Evolutionary conservation across 2,329 filamentous ascomycete species (phyloP), one percentile per base, ranked within the genome.

Genomic region (Pseudogymnoascus sp.): DNA sequence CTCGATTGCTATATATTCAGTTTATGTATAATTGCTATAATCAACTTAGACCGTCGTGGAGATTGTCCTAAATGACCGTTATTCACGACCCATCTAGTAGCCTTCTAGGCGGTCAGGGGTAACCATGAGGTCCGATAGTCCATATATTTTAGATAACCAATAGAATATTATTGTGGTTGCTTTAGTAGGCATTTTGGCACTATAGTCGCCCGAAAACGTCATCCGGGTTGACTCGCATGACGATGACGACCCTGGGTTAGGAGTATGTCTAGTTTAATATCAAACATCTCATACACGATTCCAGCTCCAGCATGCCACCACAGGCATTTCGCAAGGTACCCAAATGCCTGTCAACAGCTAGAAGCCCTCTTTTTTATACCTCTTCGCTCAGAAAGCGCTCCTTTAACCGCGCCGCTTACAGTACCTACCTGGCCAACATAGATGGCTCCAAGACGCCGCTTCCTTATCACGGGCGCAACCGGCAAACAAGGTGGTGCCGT

Each of bases 401-500:
- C 17, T 17, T 17, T 17, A 17, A 17, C 17, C 17, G 2, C 17
- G 17, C 17, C 17, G 17, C 17, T 17, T 17, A 17, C 17, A 17
- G 17, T 17, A 17, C 17, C 17, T 17, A 17, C n/a, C 13, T 15
- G 44, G 44, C 13, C 31, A n/a, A 39, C n/a, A 17, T 24, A 15
- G 24, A 36, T 59, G 26, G 41, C 41, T 9, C 6, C 17, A 47
- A 47, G 7, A 47, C 33, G 24, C 11, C 39, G 60, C 31, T 54
- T 73, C 50, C 68, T 74, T 36, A 64, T 74, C 39, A 66, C 69
- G 7, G 73, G 73, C 26, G 71, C 71, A 33, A 74, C 73, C 2
- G 73, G 73, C 40, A 71, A 70, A 39, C 73, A 75, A 68, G 73
- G 72, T 21, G 64, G 69, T n/a, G 67, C 70, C 10, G 68, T 72